Evolutionary conservation across 371 early-diverging fungal genomes (phyloP).

Genomic region (Coemansia sp.): DNA sequence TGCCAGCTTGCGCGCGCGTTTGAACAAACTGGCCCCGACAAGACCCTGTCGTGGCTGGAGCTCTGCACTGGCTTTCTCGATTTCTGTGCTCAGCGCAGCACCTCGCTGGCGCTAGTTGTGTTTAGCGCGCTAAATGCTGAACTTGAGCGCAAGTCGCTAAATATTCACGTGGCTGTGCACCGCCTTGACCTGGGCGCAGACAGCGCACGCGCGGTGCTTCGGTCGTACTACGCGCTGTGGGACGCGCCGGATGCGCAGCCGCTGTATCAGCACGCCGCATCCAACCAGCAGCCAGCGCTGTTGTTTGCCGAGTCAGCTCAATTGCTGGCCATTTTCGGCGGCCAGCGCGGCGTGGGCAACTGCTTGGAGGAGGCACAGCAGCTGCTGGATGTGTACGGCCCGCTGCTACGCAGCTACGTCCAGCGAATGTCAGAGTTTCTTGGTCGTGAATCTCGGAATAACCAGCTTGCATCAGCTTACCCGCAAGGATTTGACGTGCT

Average conservation of each 20-base stretch:
- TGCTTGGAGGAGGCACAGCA: slow-evolving; percentile 83
- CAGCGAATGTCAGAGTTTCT: slow-evolving; percentile 67
- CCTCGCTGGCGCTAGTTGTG: not conserved
- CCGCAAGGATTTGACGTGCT: slow-evolving; percentile 77
- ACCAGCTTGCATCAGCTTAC: slow-evolving; percentile 62
- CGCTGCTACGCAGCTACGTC: slow-evolving; percentile 71
- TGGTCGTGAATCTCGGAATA: slow-evolving; percentile 64
- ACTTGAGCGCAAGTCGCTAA: not conserved
- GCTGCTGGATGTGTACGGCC: slow-evolving; percentile 73
- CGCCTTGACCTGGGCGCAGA: slow-evolving; percentile 4
- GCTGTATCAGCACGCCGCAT: not conserved
- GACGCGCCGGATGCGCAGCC: not conserved
- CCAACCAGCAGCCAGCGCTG: not conserved
- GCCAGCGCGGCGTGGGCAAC: slow-evolving; percentile 85
- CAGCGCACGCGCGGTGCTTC: slow-evolving; percentile 8
- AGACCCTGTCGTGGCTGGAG: not conserved
- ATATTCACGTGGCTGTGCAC: slow-evolving; percentile 14
- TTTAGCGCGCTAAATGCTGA: slow-evolving; percentile 4
- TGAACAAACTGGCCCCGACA: not conserved
- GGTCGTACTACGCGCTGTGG: slow-evolving; percentile 21
- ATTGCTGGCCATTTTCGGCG: slow-evolving; percentile 88
- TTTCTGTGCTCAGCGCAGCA: not conserved
- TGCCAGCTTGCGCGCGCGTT: not conserved
- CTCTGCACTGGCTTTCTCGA: not conserved
- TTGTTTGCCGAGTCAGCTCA: slow-evolving; percentile 2